phyloP scores from a whole-genome alignment of 192 early-diverging fungal genomes.

The Coemansia sp. region DNA sequence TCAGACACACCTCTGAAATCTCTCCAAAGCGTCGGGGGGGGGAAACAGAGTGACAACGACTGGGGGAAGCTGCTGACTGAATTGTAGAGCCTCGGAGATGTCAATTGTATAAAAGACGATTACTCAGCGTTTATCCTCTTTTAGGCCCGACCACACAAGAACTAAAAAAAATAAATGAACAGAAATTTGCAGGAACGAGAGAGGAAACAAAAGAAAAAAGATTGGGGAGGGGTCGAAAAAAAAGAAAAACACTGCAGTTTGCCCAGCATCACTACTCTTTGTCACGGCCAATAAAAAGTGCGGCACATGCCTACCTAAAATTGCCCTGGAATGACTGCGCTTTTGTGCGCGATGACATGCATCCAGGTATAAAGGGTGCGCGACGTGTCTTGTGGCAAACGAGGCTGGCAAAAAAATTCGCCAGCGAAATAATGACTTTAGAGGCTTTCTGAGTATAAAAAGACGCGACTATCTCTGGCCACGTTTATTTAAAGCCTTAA shows the following conservation, averaged over 20 bases:
- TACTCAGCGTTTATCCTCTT: background rate
- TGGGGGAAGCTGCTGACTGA: background rate
- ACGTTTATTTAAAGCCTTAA: background rate
- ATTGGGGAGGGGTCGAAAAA: background rate
- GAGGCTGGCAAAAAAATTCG: too few species aligned
- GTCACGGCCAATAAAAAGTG: background rate
- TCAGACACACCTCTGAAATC: background rate
- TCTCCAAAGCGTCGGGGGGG: background rate
- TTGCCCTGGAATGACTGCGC: background rate
- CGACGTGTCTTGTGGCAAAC: too few species aligned
- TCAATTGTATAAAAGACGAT: background rate
- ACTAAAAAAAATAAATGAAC: conserved; percentile 11
- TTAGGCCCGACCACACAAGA: conserved; percentile 4
- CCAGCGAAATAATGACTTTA: too few species aligned
- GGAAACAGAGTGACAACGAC: background rate
- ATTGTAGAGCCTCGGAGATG: background rate
- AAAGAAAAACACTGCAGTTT: background rate
- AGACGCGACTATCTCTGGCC: background rate
- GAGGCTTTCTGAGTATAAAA: too few species aligned
- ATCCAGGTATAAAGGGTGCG: too few species aligned
- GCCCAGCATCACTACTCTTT: background rate
- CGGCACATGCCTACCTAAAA: background rate
- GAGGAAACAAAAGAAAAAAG: conserved; percentile 17
- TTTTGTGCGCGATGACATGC: background rate
- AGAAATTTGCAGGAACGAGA: background rate